Base-by-base conservation (phyloP, 768 basidiomycete species). In the Termitomyces sp. region DNA sequence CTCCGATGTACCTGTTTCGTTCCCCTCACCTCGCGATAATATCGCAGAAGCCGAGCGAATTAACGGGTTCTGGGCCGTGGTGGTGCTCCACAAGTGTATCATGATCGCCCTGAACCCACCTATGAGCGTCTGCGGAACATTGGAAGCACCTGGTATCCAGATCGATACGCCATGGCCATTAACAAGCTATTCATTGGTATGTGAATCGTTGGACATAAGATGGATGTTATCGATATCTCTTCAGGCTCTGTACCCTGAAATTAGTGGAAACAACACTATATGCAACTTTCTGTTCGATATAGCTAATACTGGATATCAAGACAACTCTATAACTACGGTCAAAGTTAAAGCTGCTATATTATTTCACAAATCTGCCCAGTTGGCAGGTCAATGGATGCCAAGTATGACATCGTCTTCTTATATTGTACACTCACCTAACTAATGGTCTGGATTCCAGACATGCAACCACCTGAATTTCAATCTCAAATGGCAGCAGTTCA, bases 31-130 rank as follows among this genome's bases (percentile, higher is more conserved):
- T 62, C 75, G 44, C 18, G 78, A 81, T 63, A 61, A 69, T 26
- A 66, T 82, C n/a, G 85, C 86, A 59, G 84, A 86, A 65, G 85
- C 81, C 20, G 86, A 87, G 64, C 76, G 84, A 33, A 85, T 87
- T 57, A 83, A 82, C 55, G 82, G 77, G 0, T 87, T 88, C 66
- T 88, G 86, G 86, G 72, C 80, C 0, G 82, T 82, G 7, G 79
- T 83, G 60, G 71, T 74, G 49, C 73, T 86, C 54, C 85, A 87
- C 69, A 81, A 84, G 54, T 77, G 77, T 63, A 77, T 84, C 61
- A 72, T 80, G 1, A 76, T 85, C 16, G 76, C 79, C 6, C 73
- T 83, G 40, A 82, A 83, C 56, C 73, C 77, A 1, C 75, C 84
- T 0, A 67, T 77, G 20, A 77, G 74, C n/a, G 77, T 87, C 20